These are phyloP conservation scores for Durio zibethinus DNA, from an alignment of 345 rosid genomes.

Conservation along the genomic window DNA sequence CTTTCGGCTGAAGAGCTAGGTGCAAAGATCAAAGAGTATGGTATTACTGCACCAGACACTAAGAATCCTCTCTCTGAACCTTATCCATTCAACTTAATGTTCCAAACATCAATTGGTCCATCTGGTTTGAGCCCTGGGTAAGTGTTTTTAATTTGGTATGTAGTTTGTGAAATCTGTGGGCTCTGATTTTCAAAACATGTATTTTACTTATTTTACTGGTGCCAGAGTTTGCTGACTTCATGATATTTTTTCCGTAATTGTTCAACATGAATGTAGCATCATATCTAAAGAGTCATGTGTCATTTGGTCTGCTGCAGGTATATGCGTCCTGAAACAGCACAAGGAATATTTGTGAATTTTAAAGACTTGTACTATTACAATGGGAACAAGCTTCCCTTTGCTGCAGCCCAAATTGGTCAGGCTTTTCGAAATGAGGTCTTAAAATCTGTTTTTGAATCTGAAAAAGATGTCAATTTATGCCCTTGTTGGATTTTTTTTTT, in stretches of 20 bases:
- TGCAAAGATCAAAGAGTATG: constrained; percentile 71
- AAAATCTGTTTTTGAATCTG: neutral
- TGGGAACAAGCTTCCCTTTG: constrained; percentile 87
- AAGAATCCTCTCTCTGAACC: constrained; percentile 78
- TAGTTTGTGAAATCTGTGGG: neutral
- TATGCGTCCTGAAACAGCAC: constrained; percentile 98
- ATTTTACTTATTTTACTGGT: neutral
- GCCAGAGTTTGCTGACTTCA: neutral
- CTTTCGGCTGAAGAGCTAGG: constrained; percentile 68
- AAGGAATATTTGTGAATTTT: constrained; percentile 91
- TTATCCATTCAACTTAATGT: constrained; percentile 88
- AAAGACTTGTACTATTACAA: constrained; percentile 82
- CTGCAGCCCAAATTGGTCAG: constrained; percentile 95
- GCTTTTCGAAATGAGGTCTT: constrained; percentile 92
- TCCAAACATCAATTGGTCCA: constrained; percentile 93
- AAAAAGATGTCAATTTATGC: neutral
- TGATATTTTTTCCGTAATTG: neutral
- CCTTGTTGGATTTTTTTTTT: neutral
- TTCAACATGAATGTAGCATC: neutral
- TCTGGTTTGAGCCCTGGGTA: constrained; percentile 77
- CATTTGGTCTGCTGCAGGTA: constrained; percentile 41
- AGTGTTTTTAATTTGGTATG: constrained; percentile 23
- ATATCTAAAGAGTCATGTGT: neutral
- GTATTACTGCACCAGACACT: constrained; percentile 76
- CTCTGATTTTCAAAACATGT: neutral